Evolutionary conservation across 352 stramenopile species (phyloP).

Genomic region (Thalassiosira livingstoniorum): DNA sequence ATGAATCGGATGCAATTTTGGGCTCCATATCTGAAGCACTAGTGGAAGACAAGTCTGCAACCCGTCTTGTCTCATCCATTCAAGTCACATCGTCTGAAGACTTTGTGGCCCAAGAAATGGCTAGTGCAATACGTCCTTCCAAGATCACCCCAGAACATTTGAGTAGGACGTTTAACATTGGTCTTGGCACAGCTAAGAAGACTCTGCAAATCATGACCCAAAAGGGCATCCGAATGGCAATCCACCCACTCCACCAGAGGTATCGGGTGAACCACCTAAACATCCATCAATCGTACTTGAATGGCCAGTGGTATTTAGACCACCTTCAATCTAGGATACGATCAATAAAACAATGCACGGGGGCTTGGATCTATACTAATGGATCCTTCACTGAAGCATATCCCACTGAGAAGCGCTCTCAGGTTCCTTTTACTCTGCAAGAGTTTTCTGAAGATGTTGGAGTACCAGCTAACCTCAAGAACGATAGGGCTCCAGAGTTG

Average conservation of each 20-base stretch:
- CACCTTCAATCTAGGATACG: neutral
- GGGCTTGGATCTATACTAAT: slow-evolving; percentile 4
- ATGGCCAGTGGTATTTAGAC: slow-evolving; percentile 5
- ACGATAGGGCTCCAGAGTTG: slow-evolving; percentile 14
- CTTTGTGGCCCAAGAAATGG: neutral
- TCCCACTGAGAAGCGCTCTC: too few relatives aligned
- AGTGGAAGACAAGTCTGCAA: too few relatives aligned
- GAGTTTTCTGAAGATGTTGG: slow-evolving; percentile 11
- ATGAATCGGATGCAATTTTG: neutral
- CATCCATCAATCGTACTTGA: neutral
- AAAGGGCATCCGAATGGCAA: slow-evolving; percentile 5
- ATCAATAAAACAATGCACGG: slow-evolving; percentile 7
- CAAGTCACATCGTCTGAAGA: neutral
- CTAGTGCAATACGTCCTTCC: neutral
- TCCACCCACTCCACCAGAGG: neutral
- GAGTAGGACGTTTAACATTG: neutral
- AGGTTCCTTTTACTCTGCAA: neutral
- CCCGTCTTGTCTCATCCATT: neutral
- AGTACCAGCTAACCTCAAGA: slow-evolving; percentile 15
- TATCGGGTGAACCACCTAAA: slow-evolving; percentile 20
- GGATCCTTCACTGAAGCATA: slow-evolving; percentile 14
- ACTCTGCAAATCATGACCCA: slow-evolving; percentile 3
- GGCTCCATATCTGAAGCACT: neutral
- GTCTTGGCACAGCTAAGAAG: slow-evolving; percentile 8
- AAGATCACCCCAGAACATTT: slow-evolving; percentile 6